These are phyloP conservation scores for Plasmodium fragile DNA, from an alignment of 169 alveolate species.

Conservation along the genomic window DNA sequence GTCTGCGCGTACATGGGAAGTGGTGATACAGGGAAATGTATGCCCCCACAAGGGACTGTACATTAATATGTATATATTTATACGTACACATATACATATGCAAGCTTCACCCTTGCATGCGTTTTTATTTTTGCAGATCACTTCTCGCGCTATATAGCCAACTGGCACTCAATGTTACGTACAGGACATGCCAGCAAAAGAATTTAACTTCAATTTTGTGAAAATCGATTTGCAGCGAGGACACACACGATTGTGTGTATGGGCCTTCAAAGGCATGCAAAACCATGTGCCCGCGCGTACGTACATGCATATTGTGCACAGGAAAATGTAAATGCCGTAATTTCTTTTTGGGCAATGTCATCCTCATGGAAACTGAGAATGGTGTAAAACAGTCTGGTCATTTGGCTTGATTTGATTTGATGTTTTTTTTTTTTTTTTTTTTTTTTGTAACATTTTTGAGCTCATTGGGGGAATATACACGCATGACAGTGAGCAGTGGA, in stretches of 20 bases:
- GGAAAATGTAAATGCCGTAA: not conserved
- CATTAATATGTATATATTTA: not conserved
- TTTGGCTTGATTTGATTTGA: not conserved
- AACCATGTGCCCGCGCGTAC: not conserved
- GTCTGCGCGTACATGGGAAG: not conserved
- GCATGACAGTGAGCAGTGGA: not conserved
- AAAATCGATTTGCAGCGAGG: not conserved
- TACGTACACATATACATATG: not conserved
- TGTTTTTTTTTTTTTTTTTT: constrained; percentile 3
- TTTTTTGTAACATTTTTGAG: not conserved
- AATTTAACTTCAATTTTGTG: not conserved
- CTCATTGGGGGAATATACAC: not conserved
- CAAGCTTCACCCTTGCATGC: not conserved
- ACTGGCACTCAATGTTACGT: not conserved
- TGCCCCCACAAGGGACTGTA: not conserved
- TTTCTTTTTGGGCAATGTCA: not conserved
- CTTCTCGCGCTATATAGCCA: not conserved
- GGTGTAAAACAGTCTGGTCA: not conserved
- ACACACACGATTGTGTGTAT: no score
- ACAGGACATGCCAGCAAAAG: not conserved
- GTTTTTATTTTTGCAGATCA: not conserved
- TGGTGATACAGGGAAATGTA: not conserved
- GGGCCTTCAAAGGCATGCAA: not conserved
- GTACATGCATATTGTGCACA: not conserved
- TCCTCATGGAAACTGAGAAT: not conserved